phyloP scores from a whole-genome alignment of 352 stramenopile genomes.

The Blastocystis sp. region DNA sequence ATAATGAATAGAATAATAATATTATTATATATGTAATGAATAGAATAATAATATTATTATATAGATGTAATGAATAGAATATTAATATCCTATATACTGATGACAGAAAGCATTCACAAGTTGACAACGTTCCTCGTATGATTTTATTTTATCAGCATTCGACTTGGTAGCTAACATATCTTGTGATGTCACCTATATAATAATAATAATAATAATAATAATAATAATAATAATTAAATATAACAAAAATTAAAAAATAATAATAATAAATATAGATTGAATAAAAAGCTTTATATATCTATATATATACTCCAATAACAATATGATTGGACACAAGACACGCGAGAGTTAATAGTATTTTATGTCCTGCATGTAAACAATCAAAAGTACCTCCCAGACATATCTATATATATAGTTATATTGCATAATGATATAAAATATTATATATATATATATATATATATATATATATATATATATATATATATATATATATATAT shows the following conservation, averaged over 20 bases:
- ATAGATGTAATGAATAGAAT: too few relatives aligned
- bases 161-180: conserved; percentile 10
- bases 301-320: conserved; percentile 28
- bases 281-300: too few relatives aligned
- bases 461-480: not conserved
- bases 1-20: too few relatives aligned
- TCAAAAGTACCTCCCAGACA: conserved; percentile 36
- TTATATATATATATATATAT: not conserved
- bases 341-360: conserved; percentile 14
- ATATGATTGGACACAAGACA: conserved; percentile 20
- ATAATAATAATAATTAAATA: too few relatives aligned
- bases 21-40: too few relatives aligned
- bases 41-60: too few relatives aligned
- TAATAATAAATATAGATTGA: too few relatives aligned
- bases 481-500: not conserved
- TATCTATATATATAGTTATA: not conserved
- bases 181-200: conserved; percentile 15
- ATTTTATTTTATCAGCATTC: conserved; percentile 9
- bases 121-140: conserved; percentile 10
- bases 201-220: not conserved
- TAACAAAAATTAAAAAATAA: too few relatives aligned
- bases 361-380: conserved; percentile 24
- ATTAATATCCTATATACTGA: not conserved
- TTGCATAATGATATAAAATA: not conserved
- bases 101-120: not conserved